Evolutionary conservation across 2,329 filamentous ascomycete genomes (phyloP), one percentile per base, ranked within the genome.

Genomic region (Xylaria sp.): DNA sequence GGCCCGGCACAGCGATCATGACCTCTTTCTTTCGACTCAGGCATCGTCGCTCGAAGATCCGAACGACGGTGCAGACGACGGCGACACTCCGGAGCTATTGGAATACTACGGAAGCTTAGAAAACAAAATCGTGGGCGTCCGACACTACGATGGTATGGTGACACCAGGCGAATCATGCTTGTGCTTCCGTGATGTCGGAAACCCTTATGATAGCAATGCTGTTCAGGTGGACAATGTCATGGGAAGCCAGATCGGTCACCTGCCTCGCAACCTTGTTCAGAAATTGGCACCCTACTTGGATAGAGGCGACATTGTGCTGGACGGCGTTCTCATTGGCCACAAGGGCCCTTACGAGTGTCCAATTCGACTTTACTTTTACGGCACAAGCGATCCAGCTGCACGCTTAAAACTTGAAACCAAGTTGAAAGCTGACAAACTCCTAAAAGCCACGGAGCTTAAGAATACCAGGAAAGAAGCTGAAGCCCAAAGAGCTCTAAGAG

Each of bases 201-300:
- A 93, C 72, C 61, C 83, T 72, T 92, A 91, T 76, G 92, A 96
- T 76, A 71, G 73, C 5, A 96, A 96, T 80, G 93, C 93, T 0
- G 93, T 97, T 66, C 87, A 89, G 5, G 88, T 97, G 1, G 86
- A 92, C 74, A 97, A 96, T 78, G 92, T 94, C 16, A 86, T 92
- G 75, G 87, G 88, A 18, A 78, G 80, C 8, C 93, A 97, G 75
- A 92, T 97, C 73, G 93, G 93, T 0, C 93, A 97, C 79, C 83
- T 97, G 48, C 91, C 92, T 6, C 84, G 88, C 13, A 83, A 81
- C 0, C 76, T 93, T 25, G 93, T 90, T 0, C 81, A 84, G n/a
- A 95, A 92, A 78, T 81, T 97, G 62, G 89, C 92, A 0, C 87
- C 86, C 1, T 93, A 93, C 76, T 84, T 97, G 76, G 91, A 93